These are phyloP conservation scores for Backusella tarrabulga DNA, from an alignment of 192 early-diverging fungal genomes.

Conservation along the genomic window DNA sequence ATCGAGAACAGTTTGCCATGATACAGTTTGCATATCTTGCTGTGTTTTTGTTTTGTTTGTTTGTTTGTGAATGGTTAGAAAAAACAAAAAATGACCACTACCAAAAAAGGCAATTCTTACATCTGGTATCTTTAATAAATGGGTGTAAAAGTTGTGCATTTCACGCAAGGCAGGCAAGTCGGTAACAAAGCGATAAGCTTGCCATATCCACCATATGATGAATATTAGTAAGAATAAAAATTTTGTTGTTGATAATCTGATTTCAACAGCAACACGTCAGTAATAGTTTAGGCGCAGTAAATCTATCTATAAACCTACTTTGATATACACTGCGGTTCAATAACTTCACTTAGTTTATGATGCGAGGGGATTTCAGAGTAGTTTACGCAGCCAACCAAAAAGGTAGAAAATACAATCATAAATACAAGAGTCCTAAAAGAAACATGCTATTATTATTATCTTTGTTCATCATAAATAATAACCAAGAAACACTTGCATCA, in stretches of 20 bases:
- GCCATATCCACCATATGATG: conserved; percentile 72
- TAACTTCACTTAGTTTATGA: conserved; percentile 70
- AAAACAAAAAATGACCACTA: background rate
- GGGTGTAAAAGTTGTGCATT: conserved; percentile 82
- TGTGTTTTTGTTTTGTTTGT: conserved; percentile 29
- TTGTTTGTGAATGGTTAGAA: background rate
- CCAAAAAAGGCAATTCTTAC: conserved; percentile 38
- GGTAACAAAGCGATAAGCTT: conserved; percentile 61
- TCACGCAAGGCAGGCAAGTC: conserved; percentile 75
- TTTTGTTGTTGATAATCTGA: conserved; percentile 56
- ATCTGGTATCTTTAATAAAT: conserved; percentile 77
- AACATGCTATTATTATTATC: background rate
- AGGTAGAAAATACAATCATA: conserved; percentile 85
- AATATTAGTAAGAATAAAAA: conserved; percentile 65
- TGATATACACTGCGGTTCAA: conserved; percentile 73
- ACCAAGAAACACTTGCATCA: conserved; percentile 62
- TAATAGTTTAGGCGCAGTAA: background rate
- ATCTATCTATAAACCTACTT: conserved; percentile 44
- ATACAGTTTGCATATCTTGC: conserved; percentile 80
- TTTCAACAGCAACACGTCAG: background rate
- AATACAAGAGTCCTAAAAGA: conserved; percentile 74
- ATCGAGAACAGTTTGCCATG: conserved; percentile 83
- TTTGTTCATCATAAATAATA: background rate
- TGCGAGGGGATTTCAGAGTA: conserved; percentile 73
- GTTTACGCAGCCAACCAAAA: conserved; percentile 89